Evolutionary conservation across 306 rosid genomes (phyloP).

Genomic region (Medicago arabica): DNA sequence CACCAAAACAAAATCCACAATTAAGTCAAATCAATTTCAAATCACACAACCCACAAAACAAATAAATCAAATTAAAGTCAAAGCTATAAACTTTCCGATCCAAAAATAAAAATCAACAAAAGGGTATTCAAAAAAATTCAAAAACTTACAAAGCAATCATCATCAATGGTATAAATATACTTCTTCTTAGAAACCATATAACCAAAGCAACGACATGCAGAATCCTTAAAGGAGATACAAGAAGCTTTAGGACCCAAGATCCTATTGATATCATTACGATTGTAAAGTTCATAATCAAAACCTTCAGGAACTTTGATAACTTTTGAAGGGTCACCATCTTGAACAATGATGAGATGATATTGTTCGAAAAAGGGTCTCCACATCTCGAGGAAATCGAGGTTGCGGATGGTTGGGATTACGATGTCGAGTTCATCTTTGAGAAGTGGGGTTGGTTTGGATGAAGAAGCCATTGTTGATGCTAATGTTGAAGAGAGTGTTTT

Average conservation of each 20-base stretch:
- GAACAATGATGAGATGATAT: slow-evolving; percentile 80
- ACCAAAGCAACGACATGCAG: slow-evolving; percentile 87
- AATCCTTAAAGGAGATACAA: slow-evolving; percentile 90
- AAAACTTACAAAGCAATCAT: slow-evolving; percentile 80
- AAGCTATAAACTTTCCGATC: background rate
- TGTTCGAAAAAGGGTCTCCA: slow-evolving; percentile 82
- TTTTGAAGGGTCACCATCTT: slow-evolving; percentile 83
- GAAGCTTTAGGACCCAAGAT: slow-evolving; percentile 81
- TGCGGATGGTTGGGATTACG: slow-evolving; percentile 89
- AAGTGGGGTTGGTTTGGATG: slow-evolving; percentile 50
- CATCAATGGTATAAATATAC: slow-evolving; percentile 85
- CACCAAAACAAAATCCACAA: background rate
- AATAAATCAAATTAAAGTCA: background rate
- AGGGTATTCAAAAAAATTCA: too few relatives aligned
- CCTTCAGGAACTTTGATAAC: slow-evolving; percentile 73
- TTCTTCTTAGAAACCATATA: slow-evolving; percentile 91
- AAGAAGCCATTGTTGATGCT: slow-evolving; percentile 50
- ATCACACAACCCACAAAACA: slow-evolving; percentile 7
- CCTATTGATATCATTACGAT: slow-evolving; percentile 77
- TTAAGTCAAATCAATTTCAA: background rate
- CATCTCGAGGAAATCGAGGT: slow-evolving; percentile 90
- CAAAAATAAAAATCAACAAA: background rate
- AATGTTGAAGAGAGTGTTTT: background rate
- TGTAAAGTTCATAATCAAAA: slow-evolving; percentile 74
- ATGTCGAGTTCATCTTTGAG: slow-evolving; percentile 83